A percentile compares a stretch with the other conserved stretches of the same genome.
Conservation (phyloP, 768 basidiomycete genomes). For the Hygrophorus russula region DNA sequence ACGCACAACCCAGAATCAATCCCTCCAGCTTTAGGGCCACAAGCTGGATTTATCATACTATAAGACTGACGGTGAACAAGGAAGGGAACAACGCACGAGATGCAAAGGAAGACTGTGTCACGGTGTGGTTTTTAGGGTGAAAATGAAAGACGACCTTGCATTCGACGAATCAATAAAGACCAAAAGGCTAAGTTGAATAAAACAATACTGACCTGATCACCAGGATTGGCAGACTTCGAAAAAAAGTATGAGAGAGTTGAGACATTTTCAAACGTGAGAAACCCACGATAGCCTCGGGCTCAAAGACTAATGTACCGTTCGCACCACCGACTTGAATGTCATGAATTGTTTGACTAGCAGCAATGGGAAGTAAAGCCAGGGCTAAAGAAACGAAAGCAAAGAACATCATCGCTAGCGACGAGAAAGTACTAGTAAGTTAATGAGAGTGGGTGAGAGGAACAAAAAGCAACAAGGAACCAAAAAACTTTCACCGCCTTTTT, state of each 20-base stretch:
- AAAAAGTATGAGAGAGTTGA: not conserved
- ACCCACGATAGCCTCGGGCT: conserved; percentile 44
- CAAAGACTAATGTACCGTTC: conserved; percentile 27
- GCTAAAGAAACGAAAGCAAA: conserved; percentile 32
- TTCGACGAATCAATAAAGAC: conserved; percentile 12
- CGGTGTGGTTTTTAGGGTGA: conserved; percentile 38
- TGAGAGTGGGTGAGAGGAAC: conserved; percentile 12
- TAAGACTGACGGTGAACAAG: not conserved
- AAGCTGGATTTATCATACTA: conserved; percentile 21
- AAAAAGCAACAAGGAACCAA: too few relatives aligned
- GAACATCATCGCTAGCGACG: conserved; percentile 25
- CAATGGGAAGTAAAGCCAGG: conserved; percentile 39
- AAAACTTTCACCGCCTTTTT: conserved; percentile 1
- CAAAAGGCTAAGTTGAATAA: not conserved
- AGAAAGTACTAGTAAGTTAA: conserved; percentile 18
- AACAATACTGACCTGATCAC: conserved; percentile 25
- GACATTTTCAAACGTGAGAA: not conserved
- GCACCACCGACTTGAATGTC: conserved; percentile 41
- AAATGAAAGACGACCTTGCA: conserved; percentile 40
- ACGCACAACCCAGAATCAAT: conserved; percentile 38
- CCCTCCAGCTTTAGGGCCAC: conserved; percentile 26
- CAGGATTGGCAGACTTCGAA: conserved; percentile 24
- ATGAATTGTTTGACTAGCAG: conserved; percentile 31
- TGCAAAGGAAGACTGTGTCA: conserved; percentile 28
- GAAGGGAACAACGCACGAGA: not conserved